A percentile compares a stretch with the other conserved stretches of the same genome.
These are phyloP conservation scores for Camellia oleifera DNA, from an alignment of 179 eudicot genomes.

Conservation along the genomic window DNA sequence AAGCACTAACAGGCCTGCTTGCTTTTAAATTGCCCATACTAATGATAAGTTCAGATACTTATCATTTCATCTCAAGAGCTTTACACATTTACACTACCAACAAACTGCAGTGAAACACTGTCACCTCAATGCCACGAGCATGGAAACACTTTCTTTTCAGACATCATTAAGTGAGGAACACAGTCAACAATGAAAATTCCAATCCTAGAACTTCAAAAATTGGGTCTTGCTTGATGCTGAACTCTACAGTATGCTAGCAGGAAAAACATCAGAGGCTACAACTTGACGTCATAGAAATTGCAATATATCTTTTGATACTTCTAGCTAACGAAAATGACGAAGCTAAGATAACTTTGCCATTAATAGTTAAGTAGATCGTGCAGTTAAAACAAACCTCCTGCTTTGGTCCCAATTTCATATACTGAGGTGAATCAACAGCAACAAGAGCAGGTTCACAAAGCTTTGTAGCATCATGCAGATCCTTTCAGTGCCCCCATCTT, in stretches of 20 bases:
- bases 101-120: neutral
- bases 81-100: neutral
- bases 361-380: neutral
- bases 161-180: neutral
- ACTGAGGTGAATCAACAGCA: slow-evolving; percentile 75
- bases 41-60: neutral
- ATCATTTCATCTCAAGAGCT: neutral
- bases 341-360: slow-evolving; percentile 17
- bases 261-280: neutral
- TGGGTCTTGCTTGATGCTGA: neutral
- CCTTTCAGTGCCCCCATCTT: slow-evolving; percentile 96
- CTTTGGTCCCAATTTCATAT: slow-evolving; percentile 74
- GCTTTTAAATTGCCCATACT: neutral
- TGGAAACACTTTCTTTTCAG: neutral
- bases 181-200: neutral
- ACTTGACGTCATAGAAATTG: neutral
- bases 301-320: neutral
- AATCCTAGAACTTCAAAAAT: neutral
- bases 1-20: neutral
- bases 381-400: slow-evolving; percentile 67
- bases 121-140: neutral
- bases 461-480: slow-evolving; percentile 93
- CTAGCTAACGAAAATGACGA: slow-evolving; percentile 34
- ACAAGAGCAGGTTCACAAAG: slow-evolving; percentile 94
- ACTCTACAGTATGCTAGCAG: neutral